These are phyloP conservation scores for Dothiorella sarmentorum DNA, from an alignment of 2,329 filamentous ascomycete species.

Conservation along the genomic window DNA sequence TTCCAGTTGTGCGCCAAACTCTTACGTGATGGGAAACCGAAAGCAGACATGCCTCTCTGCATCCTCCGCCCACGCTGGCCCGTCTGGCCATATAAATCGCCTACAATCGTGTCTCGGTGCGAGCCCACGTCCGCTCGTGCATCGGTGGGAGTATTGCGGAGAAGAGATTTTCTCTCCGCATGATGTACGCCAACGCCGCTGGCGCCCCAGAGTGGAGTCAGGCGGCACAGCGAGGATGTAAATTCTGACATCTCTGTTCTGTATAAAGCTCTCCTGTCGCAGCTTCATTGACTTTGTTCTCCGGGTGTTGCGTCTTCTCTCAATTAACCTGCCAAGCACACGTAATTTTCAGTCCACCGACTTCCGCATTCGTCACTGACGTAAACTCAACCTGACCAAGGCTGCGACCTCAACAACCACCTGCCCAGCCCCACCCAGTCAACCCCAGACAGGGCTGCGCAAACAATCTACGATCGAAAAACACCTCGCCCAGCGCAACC, in stretches of 20 bases:
- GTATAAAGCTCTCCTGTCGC: background rate
- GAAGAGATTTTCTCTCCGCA: conserved; percentile 15
- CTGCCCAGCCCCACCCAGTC: background rate
- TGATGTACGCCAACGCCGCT: conserved; percentile 14
- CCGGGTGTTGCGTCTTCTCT: no score
- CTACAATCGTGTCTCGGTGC: background rate
- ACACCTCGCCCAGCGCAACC: background rate
- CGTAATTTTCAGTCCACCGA: background rate
- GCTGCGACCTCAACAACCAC: background rate
- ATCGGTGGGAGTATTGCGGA: conserved; percentile 4
- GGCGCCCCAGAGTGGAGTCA: conserved; percentile 4
- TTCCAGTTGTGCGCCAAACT: background rate
- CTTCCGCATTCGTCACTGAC: conserved; percentile 6
- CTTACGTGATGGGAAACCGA: conserved; percentile 15
- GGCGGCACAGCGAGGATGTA: background rate
- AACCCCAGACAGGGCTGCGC: background rate
- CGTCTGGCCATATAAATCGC: background rate
- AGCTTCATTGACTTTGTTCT: background rate
- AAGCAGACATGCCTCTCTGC: background rate
- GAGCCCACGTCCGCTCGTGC: conserved; percentile 8
- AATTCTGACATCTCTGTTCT: background rate
- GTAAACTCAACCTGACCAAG: background rate
- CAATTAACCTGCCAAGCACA: background rate
- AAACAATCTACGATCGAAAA: no score
- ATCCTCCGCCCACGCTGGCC: background rate